Base-by-base conservation (phyloP, 2,329 filamentous ascomycete genomes). In the Calonectria leucothoes region DNA sequence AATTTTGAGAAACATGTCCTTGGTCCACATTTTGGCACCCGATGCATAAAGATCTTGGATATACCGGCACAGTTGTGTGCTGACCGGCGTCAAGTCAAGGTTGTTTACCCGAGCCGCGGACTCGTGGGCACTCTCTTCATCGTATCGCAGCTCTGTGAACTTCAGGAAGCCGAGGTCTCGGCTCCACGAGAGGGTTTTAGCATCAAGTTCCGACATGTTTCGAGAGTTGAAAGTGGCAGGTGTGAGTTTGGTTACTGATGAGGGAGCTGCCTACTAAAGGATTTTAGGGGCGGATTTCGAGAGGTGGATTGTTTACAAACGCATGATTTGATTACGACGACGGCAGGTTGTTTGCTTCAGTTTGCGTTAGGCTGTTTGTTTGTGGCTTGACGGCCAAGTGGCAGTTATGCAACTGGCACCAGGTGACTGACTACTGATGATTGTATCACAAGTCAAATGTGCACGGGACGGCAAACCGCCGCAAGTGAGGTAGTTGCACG, bases 21-120 rank as follows among this genome's bases (percentile, higher is more conserved):
- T 72, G 35, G 70, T 69, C 65, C 57, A 72, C 5, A 69, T 20
- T 15, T 57, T 64, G n/a, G 65, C 65, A 6, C 70, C 65, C 4
- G 65, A 55, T 0, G 12, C 55, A 29, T 72, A 72, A 1, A 69
- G 12, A 39, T 65, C 45, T 6, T 27, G 25, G 6, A 65, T 37
- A 23, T 72, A 49, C 10, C 59, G 45, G 20, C 20, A 2, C 52
- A 57, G 7, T 17, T 23, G 20, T 20, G 15, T 12, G 52, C 52
- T 35, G 1, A 57, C 3, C 29, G 20, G 29, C 20, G 17, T 33
- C 10, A n/a, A 10, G 11, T 14, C n/a, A 10, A 31, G 52, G n/a
- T 23, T 20, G 20, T 31, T 35, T 4, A 57, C 23, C 10, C 52
- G 52, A 57, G 10, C 20, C 3, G 31, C 52, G 29, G 20, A 17